Evolutionary conservation across 2,329 filamentous ascomycete genomes (phyloP), one percentile per base, ranked within the genome.

Genomic region (Davidsoniella eucalypti): DNA sequence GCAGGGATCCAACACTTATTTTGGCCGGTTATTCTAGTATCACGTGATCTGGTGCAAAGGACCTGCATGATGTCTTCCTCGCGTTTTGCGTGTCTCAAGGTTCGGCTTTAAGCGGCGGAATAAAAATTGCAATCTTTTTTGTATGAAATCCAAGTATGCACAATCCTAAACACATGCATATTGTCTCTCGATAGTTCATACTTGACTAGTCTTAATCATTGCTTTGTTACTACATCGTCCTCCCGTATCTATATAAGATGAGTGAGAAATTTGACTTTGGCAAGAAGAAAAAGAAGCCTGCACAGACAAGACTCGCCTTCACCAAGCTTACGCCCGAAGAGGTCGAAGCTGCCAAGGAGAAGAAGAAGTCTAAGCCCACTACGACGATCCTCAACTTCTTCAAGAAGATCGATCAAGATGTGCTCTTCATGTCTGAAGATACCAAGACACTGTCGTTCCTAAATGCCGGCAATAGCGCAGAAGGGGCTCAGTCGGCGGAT

Each of bases 331-430:
- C 58, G 17, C 26, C 44, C 12, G 51, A 50, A 36, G 25, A 53
- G 39, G 47, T 47, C 33, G 43, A 53, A 29, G 51, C 49, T 8
- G 48, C 47, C 12, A 50, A 46, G 14, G 51, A 50, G n/a, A 66
- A 64, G 56, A 66, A 63, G 47, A 59, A 66, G 3, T 57, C 58
- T 17, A 66, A 65, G 38, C 65, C 67, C 0, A 85, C 84, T 57
- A 69, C 70, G 5, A 86, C 79, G 55, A 86, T 87, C 29, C 64
- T 86, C 12, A 85, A 65, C 55, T 87, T 86, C 62, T 87, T 87
- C 60, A 79, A 83, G 58, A 87, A 85, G 59, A 71, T 81, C 54
- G 67, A 78, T 38, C 52, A 55, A 40, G 51, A 54, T 44, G 53
- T 54, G 2, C 43, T 55, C 12, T 55, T 55, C 21, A 54, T 52